A percentile compares a stretch with the other conserved stretches of the same genome.
Evolutionary conservation across 257 asterid species (phyloP).

Genomic region (Ocimum tenuiflorum): DNA sequence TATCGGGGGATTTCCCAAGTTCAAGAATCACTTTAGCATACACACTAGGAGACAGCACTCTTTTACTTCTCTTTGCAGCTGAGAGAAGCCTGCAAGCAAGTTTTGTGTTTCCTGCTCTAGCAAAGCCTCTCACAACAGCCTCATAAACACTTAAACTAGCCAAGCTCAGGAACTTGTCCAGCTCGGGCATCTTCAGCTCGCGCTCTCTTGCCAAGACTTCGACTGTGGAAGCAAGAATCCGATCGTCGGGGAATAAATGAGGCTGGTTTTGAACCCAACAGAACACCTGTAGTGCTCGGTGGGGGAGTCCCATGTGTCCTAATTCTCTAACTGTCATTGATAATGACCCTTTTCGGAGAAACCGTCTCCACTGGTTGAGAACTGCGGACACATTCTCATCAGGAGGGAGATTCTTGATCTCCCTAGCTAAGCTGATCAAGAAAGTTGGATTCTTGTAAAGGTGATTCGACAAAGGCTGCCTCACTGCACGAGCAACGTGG

Average conservation of each 20-base stretch:
- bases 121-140: slow-evolving; percentile 61
- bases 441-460: slow-evolving; percentile 70
- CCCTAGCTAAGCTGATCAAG: slow-evolving; percentile 70
- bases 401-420: slow-evolving; percentile 47
- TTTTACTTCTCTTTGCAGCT: slow-evolving; percentile 42
- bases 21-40: slow-evolving; percentile 61
- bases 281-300: slow-evolving; percentile 57
- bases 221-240: slow-evolving; percentile 71
- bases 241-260: slow-evolving; percentile 72
- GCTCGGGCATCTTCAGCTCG: slow-evolving; percentile 56
- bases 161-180: slow-evolving; percentile 44
- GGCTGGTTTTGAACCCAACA: slow-evolving; percentile 69
- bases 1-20: slow-evolving; percentile 65
- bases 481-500: slow-evolving; percentile 18
- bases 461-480: slow-evolving; percentile 51
- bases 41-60: slow-evolving; percentile 43
- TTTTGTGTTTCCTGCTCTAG: slow-evolving; percentile 56
- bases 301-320: slow-evolving; percentile 72
- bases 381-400: slow-evolving; percentile 51
- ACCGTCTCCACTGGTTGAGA: slow-evolving; percentile 50
- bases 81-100: slow-evolving; percentile 60
- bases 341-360: slow-evolving; percentile 72
- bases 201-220: slow-evolving; percentile 65
- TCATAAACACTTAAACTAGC: slow-evolving; percentile 60
- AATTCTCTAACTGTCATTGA: slow-evolving; percentile 66